phyloP scores from a whole-genome alignment of 2,329 filamentous ascomycete species.

The Neoascochyta sp. region DNA sequence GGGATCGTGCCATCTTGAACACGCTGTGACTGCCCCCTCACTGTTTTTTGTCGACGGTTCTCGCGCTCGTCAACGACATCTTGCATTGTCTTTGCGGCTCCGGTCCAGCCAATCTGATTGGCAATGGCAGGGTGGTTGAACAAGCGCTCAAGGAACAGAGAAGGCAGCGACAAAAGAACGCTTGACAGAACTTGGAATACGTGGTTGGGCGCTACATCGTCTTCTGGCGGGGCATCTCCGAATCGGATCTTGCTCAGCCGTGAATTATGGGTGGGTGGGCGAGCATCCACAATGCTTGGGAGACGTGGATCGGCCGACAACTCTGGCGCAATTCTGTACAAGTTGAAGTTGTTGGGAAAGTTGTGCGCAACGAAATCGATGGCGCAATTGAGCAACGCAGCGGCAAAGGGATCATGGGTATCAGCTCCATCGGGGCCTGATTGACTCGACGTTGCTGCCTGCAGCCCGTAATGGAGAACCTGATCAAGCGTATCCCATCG shows the following conservation, averaged over 20 bases:
- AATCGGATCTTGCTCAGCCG: slow-evolving; percentile 65
- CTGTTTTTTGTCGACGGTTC: slow-evolving; percentile 33
- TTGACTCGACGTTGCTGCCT: slow-evolving; percentile 36
- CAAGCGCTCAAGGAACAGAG: slow-evolving; percentile 61
- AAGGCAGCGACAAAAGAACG: slow-evolving; percentile 67
- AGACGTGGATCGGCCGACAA: slow-evolving; percentile 49
- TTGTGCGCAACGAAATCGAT: slow-evolving; percentile 59
- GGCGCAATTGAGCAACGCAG: slow-evolving; percentile 53
- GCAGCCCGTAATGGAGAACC: slow-evolving; percentile 58
- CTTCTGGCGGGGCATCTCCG: slow-evolving; percentile 57
- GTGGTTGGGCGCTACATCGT: slow-evolving; percentile 38
- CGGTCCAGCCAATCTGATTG: slow-evolving; percentile 39
- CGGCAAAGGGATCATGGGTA: slow-evolving; percentile 54
- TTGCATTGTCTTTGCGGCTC: slow-evolving; percentile 41
- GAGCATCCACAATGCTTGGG: slow-evolving; percentile 37
- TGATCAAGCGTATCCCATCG: slow-evolving; percentile 62
- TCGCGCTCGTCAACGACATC: slow-evolving; percentile 46
- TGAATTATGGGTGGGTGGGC: slow-evolving; percentile 44
- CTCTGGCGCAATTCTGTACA: slow-evolving; percentile 52
- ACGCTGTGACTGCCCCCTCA: slow-evolving; percentile 24
- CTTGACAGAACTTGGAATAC: slow-evolving; percentile 58
- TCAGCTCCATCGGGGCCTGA: slow-evolving; percentile 12
- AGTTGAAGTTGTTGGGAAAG: slow-evolving; percentile 58
- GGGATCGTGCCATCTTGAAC: slow-evolving; percentile 13
- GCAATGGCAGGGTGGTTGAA: slow-evolving; percentile 60